A percentile compares a stretch with the other conserved stretches of the same genome.
Conservation (phyloP, 306 rosid species). For the Malus sieversii region DNA sequence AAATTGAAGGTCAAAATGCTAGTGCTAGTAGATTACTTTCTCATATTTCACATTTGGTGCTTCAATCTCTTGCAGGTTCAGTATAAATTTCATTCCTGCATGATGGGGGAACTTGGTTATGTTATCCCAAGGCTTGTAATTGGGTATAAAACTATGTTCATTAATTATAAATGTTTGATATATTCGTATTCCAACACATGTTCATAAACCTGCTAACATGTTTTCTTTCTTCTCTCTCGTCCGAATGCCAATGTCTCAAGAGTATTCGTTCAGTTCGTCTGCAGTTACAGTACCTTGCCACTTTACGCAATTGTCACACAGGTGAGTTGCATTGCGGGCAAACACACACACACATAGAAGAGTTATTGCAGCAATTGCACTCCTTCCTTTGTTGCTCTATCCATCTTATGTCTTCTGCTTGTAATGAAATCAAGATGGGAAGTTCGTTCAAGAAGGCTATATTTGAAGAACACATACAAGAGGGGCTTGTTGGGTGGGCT, state of each 20-base stretch:
- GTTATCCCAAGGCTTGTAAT: constrained; percentile 30
- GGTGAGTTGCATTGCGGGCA: neutral
- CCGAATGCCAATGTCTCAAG: constrained; percentile 9
- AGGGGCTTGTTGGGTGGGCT: constrained; percentile 25
- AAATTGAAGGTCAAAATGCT: neutral
- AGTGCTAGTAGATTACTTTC: neutral
- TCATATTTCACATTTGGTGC: neutral
- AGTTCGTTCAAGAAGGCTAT: constrained; percentile 27
- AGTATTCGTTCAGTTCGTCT: constrained; percentile 23
- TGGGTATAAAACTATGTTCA: constrained; percentile 11
- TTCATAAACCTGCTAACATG: neutral
- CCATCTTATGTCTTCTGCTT: neutral
- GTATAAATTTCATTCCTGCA: constrained; percentile 28
- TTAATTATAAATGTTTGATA: neutral
- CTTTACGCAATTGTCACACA: constrained; percentile 32
- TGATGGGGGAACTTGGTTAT: constrained; percentile 23
- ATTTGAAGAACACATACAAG: constrained; percentile 24
- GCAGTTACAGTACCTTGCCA: constrained; percentile 34
- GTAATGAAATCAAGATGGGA: constrained; percentile 23
- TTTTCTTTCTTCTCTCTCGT: neutral
- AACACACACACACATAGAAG: too few species aligned
- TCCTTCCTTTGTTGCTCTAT: neutral
- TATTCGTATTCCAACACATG: neutral
- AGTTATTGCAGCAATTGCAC: neutral
- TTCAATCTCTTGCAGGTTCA: constrained; percentile 21